Percentiles rank a stretch among this genome's conserved stretches.
phyloP scores from a whole-genome alignment of 1,284 basidiomycete genomes.

The Pseudozyma sp. region DNA sequence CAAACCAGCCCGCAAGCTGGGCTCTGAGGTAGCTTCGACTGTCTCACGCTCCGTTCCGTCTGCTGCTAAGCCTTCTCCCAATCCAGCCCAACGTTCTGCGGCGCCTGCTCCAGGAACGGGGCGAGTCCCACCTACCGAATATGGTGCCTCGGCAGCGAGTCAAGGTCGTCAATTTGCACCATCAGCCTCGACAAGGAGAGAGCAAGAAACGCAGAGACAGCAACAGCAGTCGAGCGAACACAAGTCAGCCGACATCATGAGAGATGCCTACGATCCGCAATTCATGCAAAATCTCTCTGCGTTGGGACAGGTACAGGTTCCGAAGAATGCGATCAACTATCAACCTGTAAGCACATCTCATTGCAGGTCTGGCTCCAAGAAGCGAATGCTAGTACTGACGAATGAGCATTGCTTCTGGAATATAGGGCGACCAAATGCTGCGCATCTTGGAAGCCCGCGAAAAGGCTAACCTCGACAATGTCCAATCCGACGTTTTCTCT shows the following conservation, averaged over 20 bases:
- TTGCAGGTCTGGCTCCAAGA: too few relatives aligned
- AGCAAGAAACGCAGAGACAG: conserved; percentile 36
- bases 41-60: conserved; percentile 26
- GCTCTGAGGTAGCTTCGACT: conserved; percentile 32
- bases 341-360: conserved; percentile 27
- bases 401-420: too few relatives aligned
- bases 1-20: conserved; percentile 54
- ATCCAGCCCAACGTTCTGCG: conserved; percentile 5
- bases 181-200: conserved; percentile 18
- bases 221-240: conserved; percentile 42
- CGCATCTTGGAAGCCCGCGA: conserved; percentile 51
- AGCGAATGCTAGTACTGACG: too few relatives aligned
- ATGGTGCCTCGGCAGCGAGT: conserved; percentile 23
- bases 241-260: conserved; percentile 50
- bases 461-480: conserved; percentile 25
- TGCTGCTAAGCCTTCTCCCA: conserved; percentile 25
- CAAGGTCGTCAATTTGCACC: conserved; percentile 31
- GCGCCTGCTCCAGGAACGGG: conserved; percentile 1
- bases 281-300: conserved; percentile 47
- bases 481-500: conserved; percentile 8
- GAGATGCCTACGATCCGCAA: conserved; percentile 52
- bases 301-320: conserved; percentile 47
- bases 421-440: conserved; percentile 50
- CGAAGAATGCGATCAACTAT: conserved; percentile 48
- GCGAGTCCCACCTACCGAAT: conserved; percentile 24